Evolutionary conservation across 208 protist species (phyloP).

Genomic region (Wallacemonas sp.): DNA sequence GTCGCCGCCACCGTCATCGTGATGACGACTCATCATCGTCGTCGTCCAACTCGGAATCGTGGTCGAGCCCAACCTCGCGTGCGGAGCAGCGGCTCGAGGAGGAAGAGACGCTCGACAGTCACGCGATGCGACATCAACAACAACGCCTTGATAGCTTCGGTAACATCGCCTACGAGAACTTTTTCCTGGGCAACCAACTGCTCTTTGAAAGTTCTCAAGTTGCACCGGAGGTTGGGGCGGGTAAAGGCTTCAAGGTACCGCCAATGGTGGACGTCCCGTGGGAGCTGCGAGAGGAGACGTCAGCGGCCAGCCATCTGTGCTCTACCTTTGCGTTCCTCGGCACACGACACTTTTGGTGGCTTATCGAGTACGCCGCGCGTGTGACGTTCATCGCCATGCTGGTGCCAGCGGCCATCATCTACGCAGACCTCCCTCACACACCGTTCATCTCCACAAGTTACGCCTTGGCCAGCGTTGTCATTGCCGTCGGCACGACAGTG

Average conservation of each 20-base stretch:
- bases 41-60: too few relatives aligned
- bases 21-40: too few relatives aligned
- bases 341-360: slow-evolving; percentile 67
- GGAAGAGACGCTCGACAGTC: too few relatives aligned
- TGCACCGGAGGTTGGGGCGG: not conserved
- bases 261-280: slow-evolving; percentile 49
- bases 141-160: slow-evolving; percentile 32
- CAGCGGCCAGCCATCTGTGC: slow-evolving; percentile 25
- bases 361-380: slow-evolving; percentile 62
- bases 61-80: too few relatives aligned
- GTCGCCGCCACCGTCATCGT: too few relatives aligned
- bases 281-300: slow-evolving; percentile 46
- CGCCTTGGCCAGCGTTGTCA: slow-evolving; percentile 50
- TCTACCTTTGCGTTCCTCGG: slow-evolving; percentile 52
- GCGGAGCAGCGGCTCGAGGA: too few relatives aligned
- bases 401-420: slow-evolving; percentile 54
- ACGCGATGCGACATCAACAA: too few relatives aligned
- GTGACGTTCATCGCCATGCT: slow-evolving; percentile 72
- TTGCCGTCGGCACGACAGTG: slow-evolving; percentile 51
- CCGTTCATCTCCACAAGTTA: slow-evolving; percentile 55
- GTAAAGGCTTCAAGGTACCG: slow-evolving; percentile 11
- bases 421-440: slow-evolving; percentile 26
- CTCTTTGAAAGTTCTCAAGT: slow-evolving; percentile 4
- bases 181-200: not conserved
- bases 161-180: slow-evolving; percentile 22